These are phyloP conservation scores for Xylariaceae sp. DNA, from an alignment of 2,329 filamentous ascomycete species.

Conservation along the genomic window DNA sequence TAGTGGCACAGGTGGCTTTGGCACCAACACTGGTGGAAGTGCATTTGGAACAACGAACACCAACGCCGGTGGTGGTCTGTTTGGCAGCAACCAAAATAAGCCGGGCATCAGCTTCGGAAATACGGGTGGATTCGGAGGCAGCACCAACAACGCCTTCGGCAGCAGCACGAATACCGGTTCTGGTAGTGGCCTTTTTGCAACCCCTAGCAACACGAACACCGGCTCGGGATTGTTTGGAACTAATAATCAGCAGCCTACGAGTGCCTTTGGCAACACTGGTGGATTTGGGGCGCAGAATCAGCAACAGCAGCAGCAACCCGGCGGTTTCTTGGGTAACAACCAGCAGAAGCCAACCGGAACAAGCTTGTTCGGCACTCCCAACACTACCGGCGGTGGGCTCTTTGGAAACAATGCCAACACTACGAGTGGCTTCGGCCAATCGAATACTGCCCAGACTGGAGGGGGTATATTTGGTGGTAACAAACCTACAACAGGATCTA, in stretches of 20 bases:
- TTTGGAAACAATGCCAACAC: slow-evolving; percentile 41
- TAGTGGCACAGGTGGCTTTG: slow-evolving; percentile 45
- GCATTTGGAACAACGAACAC: slow-evolving; percentile 44
- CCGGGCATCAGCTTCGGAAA: slow-evolving; percentile 29
- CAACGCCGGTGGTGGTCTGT: slow-evolving; percentile 37
- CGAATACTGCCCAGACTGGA: slow-evolving; percentile 15
- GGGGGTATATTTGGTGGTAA: slow-evolving; percentile 46
- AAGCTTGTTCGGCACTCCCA: slow-evolving; percentile 39
- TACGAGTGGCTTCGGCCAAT: slow-evolving; percentile 31
- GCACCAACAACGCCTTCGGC: slow-evolving; percentile 31
- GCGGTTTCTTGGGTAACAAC: slow-evolving; percentile 37
- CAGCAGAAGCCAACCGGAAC: slow-evolving; percentile 37
- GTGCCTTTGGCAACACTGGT: slow-evolving; percentile 32
- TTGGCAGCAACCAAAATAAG: slow-evolving; percentile 34
- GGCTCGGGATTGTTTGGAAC: slow-evolving; percentile 30
- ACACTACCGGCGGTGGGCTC: slow-evolving; percentile 34
- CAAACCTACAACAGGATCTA: slow-evolving; percentile 32
- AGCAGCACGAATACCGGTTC: slow-evolving; percentile 27
- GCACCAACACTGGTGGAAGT: slow-evolving; percentile 39
- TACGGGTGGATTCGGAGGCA: slow-evolving; percentile 20
- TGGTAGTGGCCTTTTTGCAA: slow-evolving; percentile 36
- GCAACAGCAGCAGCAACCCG: slow-evolving; percentile 41
- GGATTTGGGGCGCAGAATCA: slow-evolving; percentile 35
- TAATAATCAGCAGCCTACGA: slow-evolving; percentile 28
- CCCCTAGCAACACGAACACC: slow-evolving; percentile 24